phyloP scores from a whole-genome alignment of 2,329 filamentous ascomycete genomes.

The Gyromitra esculenta region DNA sequence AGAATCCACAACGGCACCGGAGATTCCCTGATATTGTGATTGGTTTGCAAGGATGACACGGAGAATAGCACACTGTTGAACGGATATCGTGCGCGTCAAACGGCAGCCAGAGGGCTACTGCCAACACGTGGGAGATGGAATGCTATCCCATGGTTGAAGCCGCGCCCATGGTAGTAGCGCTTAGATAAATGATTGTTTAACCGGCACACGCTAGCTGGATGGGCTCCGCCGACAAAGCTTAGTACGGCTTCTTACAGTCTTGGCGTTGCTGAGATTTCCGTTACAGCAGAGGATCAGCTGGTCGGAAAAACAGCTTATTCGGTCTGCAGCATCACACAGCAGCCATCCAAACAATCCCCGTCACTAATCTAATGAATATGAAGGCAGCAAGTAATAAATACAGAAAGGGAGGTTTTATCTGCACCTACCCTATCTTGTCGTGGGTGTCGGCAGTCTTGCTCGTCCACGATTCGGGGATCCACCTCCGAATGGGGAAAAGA shows the following conservation, averaged over 20 bases:
- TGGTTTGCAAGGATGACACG: too few species aligned
- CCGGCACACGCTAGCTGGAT: not conserved
- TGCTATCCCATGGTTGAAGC: not conserved
- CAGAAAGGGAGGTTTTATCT: not conserved
- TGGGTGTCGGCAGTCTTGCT: constrained; percentile 1
- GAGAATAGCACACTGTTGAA: too few species aligned
- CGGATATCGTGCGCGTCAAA: too few species aligned
- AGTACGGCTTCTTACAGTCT: not conserved
- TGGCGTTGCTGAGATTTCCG: too few species aligned
- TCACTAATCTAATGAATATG: not conserved
- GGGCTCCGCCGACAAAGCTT: constrained; percentile 14
- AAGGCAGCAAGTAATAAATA: not conserved
- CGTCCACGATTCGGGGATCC: constrained; percentile 1
- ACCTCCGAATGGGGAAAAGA: constrained; percentile 10
- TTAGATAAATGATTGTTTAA: too few species aligned
- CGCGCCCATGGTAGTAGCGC: too few species aligned
- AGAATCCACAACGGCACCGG: not conserved
- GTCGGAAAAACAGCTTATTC: not conserved
- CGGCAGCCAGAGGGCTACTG: too few species aligned
- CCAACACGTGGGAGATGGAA: not conserved
- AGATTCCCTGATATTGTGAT: not conserved
- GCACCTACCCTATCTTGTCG: constrained; percentile 17
- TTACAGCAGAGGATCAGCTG: not conserved
- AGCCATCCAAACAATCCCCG: too few species aligned
- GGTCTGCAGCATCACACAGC: not conserved